A percentile compares a stretch with the other conserved stretches of the same genome.
These are phyloP conservation scores for Epichloe amarillans DNA, from an alignment of 2,329 filamentous ascomycete genomes.

Conservation along the genomic window DNA sequence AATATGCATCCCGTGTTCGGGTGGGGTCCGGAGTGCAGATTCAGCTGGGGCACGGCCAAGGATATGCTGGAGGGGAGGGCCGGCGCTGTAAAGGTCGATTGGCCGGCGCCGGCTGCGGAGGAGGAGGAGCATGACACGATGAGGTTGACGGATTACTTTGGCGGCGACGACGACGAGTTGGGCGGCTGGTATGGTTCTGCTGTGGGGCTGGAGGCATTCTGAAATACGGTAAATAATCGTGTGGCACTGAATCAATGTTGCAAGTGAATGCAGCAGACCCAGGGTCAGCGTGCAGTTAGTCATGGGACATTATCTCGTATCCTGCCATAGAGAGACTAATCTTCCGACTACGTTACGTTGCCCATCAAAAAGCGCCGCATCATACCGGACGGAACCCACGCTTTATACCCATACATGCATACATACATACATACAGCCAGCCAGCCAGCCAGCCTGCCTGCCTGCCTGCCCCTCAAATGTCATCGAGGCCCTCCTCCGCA, in stretches of 20 bases:
- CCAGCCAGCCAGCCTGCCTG: no score
- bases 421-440: neutral
- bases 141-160: constrained; percentile 67
- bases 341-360: neutral
- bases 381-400: neutral
- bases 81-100: constrained; percentile 60
- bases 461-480: constrained; percentile 37
- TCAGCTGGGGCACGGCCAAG: constrained; percentile 92
- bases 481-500: constrained; percentile 44
- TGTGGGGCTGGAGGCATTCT: constrained; percentile 60
- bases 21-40: constrained; percentile 85
- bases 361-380: constrained; percentile 4
- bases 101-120: constrained; percentile 65
- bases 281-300: neutral
- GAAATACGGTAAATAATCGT: neutral
- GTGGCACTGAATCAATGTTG: neutral
- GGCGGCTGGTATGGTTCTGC: constrained; percentile 73
- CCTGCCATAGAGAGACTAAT: constrained; percentile 4
- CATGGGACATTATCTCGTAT: constrained; percentile 9
- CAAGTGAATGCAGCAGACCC: no score
- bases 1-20: constrained; percentile 93
- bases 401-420: neutral
- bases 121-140: constrained; percentile 60
- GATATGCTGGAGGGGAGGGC: constrained; percentile 76
- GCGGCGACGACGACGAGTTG: constrained; percentile 46